phyloP scores from a whole-genome alignment of 139 green algal genomes.

The Volvox africanus region DNA sequence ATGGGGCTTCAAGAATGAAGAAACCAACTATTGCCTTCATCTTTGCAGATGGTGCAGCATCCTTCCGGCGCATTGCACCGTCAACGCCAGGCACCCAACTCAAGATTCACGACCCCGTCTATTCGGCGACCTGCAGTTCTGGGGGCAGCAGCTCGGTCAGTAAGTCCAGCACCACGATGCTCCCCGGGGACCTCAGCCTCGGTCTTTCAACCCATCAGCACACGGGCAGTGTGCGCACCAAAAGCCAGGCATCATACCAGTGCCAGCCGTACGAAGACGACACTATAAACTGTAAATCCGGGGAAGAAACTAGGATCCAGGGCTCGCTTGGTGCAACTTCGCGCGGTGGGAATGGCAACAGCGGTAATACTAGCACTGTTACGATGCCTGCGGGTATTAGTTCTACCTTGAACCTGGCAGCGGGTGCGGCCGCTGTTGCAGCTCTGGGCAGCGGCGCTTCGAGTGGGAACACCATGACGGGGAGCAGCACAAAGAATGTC shows the following conservation, averaged over 20 bases:
- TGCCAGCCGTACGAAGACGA: constrained; percentile 46
- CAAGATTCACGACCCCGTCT: neutral
- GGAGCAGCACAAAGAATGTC: constrained; percentile 47
- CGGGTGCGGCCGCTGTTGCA: constrained; percentile 32
- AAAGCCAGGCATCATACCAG: constrained; percentile 33
- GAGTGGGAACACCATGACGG: neutral
- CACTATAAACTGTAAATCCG: constrained; percentile 42
- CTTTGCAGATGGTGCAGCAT: neutral
- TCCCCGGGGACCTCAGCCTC: constrained; percentile 18
- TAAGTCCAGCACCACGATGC: constrained; percentile 29
- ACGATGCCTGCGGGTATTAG: constrained; percentile 11
- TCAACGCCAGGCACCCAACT: constrained; percentile 13
- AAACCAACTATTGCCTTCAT: neutral
- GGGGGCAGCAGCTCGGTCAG: constrained; percentile 13
- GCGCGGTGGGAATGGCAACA: neutral
- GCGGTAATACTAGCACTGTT: constrained; percentile 20
- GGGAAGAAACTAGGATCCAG: constrained; percentile 11
- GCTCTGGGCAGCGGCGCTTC: neutral
- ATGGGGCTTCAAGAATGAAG: no score
- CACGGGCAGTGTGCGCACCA: constrained; percentile 1
- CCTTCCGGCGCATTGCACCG: neutral
- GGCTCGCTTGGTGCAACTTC: neutral
- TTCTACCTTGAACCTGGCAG: constrained; percentile 35
- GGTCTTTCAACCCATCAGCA: constrained; percentile 24
- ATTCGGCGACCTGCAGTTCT: neutral